Evolutionary conservation across 116 monocot genomes (phyloP).

Genomic region (Papilionanthe hybrid): DNA sequence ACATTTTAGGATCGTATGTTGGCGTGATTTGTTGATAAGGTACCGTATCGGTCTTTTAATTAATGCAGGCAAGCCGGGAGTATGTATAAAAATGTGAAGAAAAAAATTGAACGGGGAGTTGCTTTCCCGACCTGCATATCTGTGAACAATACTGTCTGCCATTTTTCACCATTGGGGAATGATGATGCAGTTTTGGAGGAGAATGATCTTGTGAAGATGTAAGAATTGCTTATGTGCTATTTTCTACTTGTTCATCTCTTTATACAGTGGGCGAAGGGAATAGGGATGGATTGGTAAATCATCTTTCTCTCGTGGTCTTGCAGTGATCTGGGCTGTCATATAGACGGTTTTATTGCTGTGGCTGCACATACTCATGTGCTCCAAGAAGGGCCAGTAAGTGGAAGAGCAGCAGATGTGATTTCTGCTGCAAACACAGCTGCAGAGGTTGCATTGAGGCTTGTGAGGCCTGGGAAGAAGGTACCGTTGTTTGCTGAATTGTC

Average conservation of each 20-base stretch:
- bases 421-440: conserved; percentile 95
- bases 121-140: conserved; percentile 95
- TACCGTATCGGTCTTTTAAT: background rate
- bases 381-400: conserved; percentile 71
- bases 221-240: conserved; percentile 3
- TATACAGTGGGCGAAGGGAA: too few relatives aligned
- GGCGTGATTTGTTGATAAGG: background rate
- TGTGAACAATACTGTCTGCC: conserved; percentile 84
- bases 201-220: conserved; percentile 90
- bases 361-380: conserved; percentile 89
- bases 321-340: conserved; percentile 96
- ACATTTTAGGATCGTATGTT: background rate
- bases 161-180: conserved; percentile 73
- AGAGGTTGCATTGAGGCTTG: conserved; percentile 94
- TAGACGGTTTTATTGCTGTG: conserved; percentile 97
- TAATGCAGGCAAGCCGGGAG: conserved; percentile 71
- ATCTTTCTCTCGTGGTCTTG: background rate
- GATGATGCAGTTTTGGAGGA: conserved; percentile 75
- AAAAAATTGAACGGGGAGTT: conserved; percentile 85
- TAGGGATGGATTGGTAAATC: too few relatives aligned
- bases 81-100: conserved; percentile 95
- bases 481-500: background rate
- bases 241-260: too few relatives aligned
- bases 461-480: conserved; percentile 98
- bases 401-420: conserved; percentile 89